Evolutionary conservation across 805 yeast species (phyloP), one percentile per base, ranked within the genome.

Genomic region (Candida sithepensis): DNA sequence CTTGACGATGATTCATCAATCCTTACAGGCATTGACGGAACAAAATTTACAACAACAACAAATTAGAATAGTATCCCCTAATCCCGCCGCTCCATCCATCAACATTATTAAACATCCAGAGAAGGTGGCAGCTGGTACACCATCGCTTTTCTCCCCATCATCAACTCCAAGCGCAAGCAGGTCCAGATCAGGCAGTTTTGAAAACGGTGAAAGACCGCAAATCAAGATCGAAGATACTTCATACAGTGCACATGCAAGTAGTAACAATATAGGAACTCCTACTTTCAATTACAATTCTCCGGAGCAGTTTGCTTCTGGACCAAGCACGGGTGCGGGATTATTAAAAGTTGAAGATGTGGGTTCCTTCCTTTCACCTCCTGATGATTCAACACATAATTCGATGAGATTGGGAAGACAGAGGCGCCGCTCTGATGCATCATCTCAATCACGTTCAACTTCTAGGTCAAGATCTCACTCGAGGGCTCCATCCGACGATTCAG

Each of bases 141-240:
- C 84, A 0, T 79, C 85, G 0, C 61, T 81, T 14, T 81, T 81
- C 60, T 73, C 79, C 49, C 75, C 84, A 1, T 59, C 70, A 1
- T 64, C 74, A 5, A 57, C 72, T 39, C 63, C 77, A 0, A 72
- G 72, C 9, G 51, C 49, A 10, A 48, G 51, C 13, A 60, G 70
- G 38, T 57, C 70, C 3, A 54, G 73, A 43, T 57, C 68, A 0
- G 60, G 59, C 20, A 63, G 68, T 32, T 54, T 53, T 6, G 34
- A 40, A 7, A 46, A 41, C 19, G 20, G 40, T 34, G 40, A 42
- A 9, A 28, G 49, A 33, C 61, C 64, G 1, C 50, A 53, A 22
- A 61, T 61, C 26, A 53, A 47, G 23, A 64, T 63, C 22, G 63
- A 60, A 44, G 58, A 63, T 47, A 48, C 55, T 10, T 48, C 60